Evolutionary conservation across 1,139 yeast species (phyloP).

Genomic region (Tardiomyces digboiensis): DNA sequence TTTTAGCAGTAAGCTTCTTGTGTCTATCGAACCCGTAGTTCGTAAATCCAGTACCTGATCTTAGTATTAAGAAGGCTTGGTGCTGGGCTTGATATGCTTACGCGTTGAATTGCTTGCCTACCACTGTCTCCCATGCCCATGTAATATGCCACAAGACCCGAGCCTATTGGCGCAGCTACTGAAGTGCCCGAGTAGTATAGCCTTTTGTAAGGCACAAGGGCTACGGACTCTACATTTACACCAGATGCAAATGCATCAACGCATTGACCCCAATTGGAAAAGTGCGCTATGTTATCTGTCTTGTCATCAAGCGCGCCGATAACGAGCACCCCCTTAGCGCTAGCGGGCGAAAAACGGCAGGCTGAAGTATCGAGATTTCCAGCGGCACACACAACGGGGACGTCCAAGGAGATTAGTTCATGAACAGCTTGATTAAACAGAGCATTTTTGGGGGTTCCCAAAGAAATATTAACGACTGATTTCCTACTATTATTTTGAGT

Average conservation of each 20-base stretch:
- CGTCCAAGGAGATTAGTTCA: slow-evolving; percentile 59
- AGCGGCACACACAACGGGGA: slow-evolving; percentile 81
- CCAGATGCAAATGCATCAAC: slow-evolving; percentile 84
- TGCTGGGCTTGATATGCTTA: slow-evolving; percentile 7
- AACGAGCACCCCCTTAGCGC: slow-evolving; percentile 59
- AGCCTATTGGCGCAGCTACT: slow-evolving; percentile 75
- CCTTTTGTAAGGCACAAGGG: slow-evolving; percentile 5
- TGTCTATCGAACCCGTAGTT: slow-evolving; percentile 20
- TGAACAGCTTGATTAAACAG: slow-evolving; percentile 64
- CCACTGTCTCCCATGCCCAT: slow-evolving; percentile 50
- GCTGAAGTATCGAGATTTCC: slow-evolving; percentile 77
- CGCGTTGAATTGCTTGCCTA: slow-evolving; percentile 31
- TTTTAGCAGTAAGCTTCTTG: slow-evolving; percentile 19
- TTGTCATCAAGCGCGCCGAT: slow-evolving; percentile 83
- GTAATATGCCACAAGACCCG: slow-evolving; percentile 61
- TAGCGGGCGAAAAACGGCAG: slow-evolving; percentile 73
- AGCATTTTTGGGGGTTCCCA: slow-evolving; percentile 60
- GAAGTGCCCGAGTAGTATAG: slow-evolving; percentile 66
- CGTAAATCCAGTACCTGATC: slow-evolving; percentile 2
- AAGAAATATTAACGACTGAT: slow-evolving; percentile 72
- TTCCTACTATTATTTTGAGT: slow-evolving; percentile 26
- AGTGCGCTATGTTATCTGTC: slow-evolving; percentile 56
- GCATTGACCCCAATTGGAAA: slow-evolving; percentile 84
- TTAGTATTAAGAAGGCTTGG: background rate
- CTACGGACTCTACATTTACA: slow-evolving; percentile 46